phyloP scores from a whole-genome alignment of 2,329 filamentous ascomycete genomes.

The Graphium sp. region DNA sequence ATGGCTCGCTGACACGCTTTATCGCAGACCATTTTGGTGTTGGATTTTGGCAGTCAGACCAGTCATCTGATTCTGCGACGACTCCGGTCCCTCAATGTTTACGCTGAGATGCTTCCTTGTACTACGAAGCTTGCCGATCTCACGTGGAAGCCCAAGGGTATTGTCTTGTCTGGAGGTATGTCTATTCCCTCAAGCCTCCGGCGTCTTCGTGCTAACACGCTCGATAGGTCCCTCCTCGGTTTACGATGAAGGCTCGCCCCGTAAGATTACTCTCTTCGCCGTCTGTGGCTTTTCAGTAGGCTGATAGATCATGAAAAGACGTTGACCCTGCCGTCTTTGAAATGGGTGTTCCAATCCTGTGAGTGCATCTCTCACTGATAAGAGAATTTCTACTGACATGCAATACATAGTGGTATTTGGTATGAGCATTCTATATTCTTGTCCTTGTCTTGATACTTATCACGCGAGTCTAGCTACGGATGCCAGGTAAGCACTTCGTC shows the following conservation, averaged over 20 bases:
- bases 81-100: constrained; percentile 64
- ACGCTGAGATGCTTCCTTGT: constrained; percentile 77
- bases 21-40: constrained; percentile 52
- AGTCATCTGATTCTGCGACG: constrained; percentile 61
- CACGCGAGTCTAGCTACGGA: too few relatives aligned
- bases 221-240: constrained; percentile 44
- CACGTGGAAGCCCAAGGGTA: constrained; percentile 63
- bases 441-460: too few relatives aligned
- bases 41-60: constrained; percentile 53
- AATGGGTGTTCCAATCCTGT: constrained; percentile 45
- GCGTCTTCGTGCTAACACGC: constrained; percentile 5
- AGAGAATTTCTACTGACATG: constrained; percentile 8
- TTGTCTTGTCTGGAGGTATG: constrained; percentile 38
- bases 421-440: too few relatives aligned
- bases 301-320: constrained; percentile 18
- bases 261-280: constrained; percentile 12
- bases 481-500: too few relatives aligned
- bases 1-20: background rate
- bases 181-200: background rate
- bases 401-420: constrained; percentile 11
- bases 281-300: background rate
- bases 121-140: constrained; percentile 68
- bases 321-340: constrained; percentile 73
- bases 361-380: too few relatives aligned
- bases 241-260: constrained; percentile 57